These are phyloP conservation scores for Camelina neglecta DNA, from an alignment of 345 rosid species.

Conservation along the genomic window DNA sequence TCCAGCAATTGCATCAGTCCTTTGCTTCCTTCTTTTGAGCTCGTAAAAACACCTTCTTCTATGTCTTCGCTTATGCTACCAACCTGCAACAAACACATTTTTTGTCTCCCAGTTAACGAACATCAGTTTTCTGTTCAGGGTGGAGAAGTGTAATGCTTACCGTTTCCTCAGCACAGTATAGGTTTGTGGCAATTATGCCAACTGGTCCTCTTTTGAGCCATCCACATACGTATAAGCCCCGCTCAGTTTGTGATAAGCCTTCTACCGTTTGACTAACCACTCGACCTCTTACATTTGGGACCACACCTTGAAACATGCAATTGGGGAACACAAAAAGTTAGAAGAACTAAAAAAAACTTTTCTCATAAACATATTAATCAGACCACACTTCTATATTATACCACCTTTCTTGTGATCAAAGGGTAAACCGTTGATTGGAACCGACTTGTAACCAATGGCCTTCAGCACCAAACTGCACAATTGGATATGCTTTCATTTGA, in stretches of 20 bases:
- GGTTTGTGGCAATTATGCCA: conserved; percentile 89
- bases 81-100: conserved; percentile 51
- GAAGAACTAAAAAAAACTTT: background rate
- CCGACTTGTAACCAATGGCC: conserved; percentile 95
- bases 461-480: conserved; percentile 75
- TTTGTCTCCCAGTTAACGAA: conserved; percentile 12
- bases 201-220: conserved; percentile 98
- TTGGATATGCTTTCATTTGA: conserved; percentile 9
- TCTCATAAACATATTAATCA: background rate
- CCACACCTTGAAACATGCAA: conserved; percentile 61
- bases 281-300: conserved; percentile 72
- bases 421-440: conserved; percentile 71
- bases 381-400: background rate
- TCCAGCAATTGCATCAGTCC: conserved; percentile 71
- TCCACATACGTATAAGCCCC: conserved; percentile 89
- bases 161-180: conserved; percentile 89
- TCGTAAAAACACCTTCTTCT: conserved; percentile 49
- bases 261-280: conserved; percentile 57
- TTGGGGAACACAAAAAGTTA: background rate
- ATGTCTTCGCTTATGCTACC: conserved; percentile 76
- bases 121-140: background rate
- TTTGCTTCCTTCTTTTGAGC: conserved; percentile 62
- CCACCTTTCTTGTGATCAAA: conserved; percentile 82
- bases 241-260: conserved; percentile 51
- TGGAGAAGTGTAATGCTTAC: conserved; percentile 52